Conservation (phyloP, 2,329 filamentous ascomycete species). For the Onygenales sp. region DNA sequence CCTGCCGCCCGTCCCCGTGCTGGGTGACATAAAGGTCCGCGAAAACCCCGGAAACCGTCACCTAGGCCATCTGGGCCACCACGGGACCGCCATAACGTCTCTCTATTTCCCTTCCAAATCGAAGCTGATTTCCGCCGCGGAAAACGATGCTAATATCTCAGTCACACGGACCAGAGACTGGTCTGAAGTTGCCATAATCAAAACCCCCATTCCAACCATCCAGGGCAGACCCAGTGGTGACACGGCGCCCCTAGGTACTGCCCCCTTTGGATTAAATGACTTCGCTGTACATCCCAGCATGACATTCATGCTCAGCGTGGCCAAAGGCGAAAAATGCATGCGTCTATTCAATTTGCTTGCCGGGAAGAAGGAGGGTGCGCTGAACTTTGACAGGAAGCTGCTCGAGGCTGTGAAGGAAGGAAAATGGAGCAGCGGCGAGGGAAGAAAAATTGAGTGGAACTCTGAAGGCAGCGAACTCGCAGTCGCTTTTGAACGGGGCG, state of each 20-base stretch:
- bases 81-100: constrained; percentile 69
- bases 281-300: constrained; percentile 93
- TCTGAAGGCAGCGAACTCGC: constrained; percentile 70
- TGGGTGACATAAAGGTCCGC: constrained; percentile 63
- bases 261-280: constrained; percentile 83
- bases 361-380: constrained; percentile 85
- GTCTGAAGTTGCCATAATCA: constrained; percentile 78
- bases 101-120: constrained; percentile 74
- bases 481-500: constrained; percentile 78
- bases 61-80: constrained; percentile 83
- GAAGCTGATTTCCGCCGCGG: constrained; percentile 78
- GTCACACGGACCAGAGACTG: constrained; percentile 83
- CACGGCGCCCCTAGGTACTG: constrained; percentile 70
- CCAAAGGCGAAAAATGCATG: constrained; percentile 84
- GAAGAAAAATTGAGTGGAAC: constrained; percentile 73
- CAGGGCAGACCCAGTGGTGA: constrained; percentile 78
- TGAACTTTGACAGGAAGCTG: constrained; percentile 70
- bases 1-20: constrained; percentile 52
- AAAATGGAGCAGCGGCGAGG: constrained; percentile 70
- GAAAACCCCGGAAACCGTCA: constrained; percentile 84
- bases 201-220: constrained; percentile 74
- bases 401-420: constrained; percentile 68
- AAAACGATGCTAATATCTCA: constrained; percentile 88
- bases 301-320: constrained; percentile 92
- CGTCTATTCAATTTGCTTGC: constrained; percentile 94